Base-by-base conservation (phyloP, 2,329 filamentous ascomycete species). In the Fusarium kyushuense region DNA sequence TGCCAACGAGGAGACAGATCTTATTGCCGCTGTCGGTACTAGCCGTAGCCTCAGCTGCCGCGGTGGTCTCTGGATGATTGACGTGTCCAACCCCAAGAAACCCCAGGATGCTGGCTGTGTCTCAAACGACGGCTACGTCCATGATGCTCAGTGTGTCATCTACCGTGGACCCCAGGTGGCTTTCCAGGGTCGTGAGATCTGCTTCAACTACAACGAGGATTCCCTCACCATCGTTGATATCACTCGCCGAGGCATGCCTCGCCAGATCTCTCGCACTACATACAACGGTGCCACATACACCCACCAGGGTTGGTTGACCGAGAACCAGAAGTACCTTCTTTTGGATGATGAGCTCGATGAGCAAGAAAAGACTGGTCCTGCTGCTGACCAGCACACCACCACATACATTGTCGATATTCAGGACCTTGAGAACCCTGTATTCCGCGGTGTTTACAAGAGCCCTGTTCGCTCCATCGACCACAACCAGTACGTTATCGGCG, bases 301-400 rank as follows among this genome's bases (percentile, higher is more conserved):
- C 1, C 86, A 88, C 69, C 86, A 88, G 71, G 86, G 86, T 42
- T 84, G 82, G 78, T 75, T 87, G 12, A 78, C 84, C 33, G 80
- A 85, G 72, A 72, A 76, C 16, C 58, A 73, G 77, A 56, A 81
- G 41, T 82, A 82, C 67, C 76, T 76, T 43, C 79, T 86, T 19
- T 76, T 86, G 16, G 84, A 86, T 68, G 84, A 86, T 67, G 84
- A 86, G 72, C 79, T 83, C 25, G 84, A 87, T 70, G 85, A 87
- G 75, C 72, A 77, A 33, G 74, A 82, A n/a, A 69, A 71, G 19
- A 76, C 77, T 13, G 80, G 79, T 10, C 74, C 77, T 2, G 82
- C 78, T 1, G 76, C 76, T 8, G 51, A 73, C 71, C 53, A 77
- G 74, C 80, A 76, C 65, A 83, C 84, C 9, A 83, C 81, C 25